Evolutionary conservation across 345 rosid species (phyloP).

Genomic region (Schrenkiella parvula): DNA sequence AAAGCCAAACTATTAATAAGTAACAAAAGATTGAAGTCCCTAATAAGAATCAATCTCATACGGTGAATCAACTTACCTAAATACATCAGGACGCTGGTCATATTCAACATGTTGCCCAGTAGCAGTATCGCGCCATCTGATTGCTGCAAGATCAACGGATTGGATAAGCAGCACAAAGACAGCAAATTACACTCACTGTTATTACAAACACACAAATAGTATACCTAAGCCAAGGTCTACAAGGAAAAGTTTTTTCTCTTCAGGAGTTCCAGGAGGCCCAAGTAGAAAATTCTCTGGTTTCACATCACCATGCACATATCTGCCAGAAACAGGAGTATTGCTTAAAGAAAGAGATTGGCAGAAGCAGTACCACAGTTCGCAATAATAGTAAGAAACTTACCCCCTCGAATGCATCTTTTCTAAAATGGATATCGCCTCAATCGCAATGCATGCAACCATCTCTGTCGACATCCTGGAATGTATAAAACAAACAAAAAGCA

Average conservation of each 20-base stretch:
- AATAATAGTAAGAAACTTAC: conserved; percentile 37
- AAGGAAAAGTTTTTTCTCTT: conserved; percentile 85
- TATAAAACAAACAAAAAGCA: conserved; percentile 1
- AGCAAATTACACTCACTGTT: neutral
- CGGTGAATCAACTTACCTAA: conserved; percentile 47
- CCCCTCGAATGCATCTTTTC: conserved; percentile 92
- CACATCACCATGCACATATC: conserved; percentile 97
- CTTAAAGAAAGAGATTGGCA: neutral
- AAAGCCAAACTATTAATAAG: neutral
- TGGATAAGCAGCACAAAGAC: conserved; percentile 16
- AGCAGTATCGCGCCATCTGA: conserved; percentile 80
- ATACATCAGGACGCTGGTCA: conserved; percentile 98
- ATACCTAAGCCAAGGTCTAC: conserved; percentile 93
- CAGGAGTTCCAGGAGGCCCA: conserved; percentile 79
- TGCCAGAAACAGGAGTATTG: conserved; percentile 34
- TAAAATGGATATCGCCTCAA: conserved; percentile 82
- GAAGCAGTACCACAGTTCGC: neutral
- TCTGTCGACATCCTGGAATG: conserved; percentile 68
- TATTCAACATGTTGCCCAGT: conserved; percentile 90
- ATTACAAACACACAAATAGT: neutral
- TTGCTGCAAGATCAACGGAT: conserved; percentile 49
- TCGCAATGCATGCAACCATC: conserved; percentile 92
- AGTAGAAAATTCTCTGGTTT: conserved; percentile 97
- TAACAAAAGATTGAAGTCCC: neutral
- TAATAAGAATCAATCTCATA: conserved; percentile 5